These are phyloP conservation scores for Puccinia triticina DNA, from an alignment of 1,284 basidiomycete species.

Conservation along the genomic window DNA sequence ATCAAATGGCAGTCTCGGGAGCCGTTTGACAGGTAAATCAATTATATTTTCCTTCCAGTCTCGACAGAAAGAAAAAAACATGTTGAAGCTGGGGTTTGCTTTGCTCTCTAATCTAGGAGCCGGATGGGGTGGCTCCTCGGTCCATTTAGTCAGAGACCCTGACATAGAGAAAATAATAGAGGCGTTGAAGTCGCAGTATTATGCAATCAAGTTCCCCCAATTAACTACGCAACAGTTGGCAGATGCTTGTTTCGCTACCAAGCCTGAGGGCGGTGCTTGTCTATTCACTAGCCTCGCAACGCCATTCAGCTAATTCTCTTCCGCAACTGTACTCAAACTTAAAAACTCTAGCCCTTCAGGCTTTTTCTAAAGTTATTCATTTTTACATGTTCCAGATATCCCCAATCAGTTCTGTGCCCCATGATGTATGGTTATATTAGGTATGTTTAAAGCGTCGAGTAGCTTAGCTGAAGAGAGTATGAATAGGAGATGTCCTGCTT, in stretches of 20 bases:
- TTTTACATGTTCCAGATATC: no score
- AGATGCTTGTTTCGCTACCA: conserved; percentile 79
- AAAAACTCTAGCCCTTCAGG: no score
- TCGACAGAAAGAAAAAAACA: conserved; percentile 28
- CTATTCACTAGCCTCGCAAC: conserved; percentile 26
- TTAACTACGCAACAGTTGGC: conserved; percentile 68
- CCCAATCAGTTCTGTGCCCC: no score
- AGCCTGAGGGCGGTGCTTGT: conserved; percentile 74
- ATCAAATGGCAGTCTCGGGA: conserved; percentile 74
- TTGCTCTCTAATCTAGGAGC: conserved; percentile 65
- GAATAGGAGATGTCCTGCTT: no score
- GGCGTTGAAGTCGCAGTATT: conserved; percentile 68
- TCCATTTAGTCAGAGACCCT: conserved; percentile 75
- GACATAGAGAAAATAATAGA: conserved; percentile 71
- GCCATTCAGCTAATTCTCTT: no score
- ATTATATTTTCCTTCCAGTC: neutral
- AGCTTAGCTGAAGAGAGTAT: no score
- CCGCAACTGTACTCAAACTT: no score
- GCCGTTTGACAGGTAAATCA: conserved; percentile 70
- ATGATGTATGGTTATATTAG: no score
- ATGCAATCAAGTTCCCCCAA: conserved; percentile 65
- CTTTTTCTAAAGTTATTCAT: no score
- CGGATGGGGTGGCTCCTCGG: conserved; percentile 87
- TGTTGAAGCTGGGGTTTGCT: conserved; percentile 33
- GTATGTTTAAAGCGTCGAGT: no score